Percentiles rank a stretch among this genome's conserved stretches.
phyloP scores from a whole-genome alignment of 331 rosid genomes.

The Malus hybrid region DNA sequence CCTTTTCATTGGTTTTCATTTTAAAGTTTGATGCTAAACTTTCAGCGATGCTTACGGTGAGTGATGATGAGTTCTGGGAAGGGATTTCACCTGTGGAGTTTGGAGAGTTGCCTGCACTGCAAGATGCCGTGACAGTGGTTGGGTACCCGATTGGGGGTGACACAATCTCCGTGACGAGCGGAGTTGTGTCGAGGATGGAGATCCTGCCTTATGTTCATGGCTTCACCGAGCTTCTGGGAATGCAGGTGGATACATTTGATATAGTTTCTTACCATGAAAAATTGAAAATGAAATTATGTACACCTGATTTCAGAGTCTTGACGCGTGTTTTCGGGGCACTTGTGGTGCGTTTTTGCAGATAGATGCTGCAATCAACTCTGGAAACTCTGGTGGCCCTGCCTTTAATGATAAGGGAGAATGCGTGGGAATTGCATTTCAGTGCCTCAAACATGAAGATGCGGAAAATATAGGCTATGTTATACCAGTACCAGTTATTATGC shows the following conservation, averaged over 20 bases:
- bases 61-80: constrained; percentile 74
- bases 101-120: constrained; percentile 65
- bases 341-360: constrained; percentile 34
- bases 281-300: neutral
- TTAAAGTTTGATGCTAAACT: constrained; percentile 9
- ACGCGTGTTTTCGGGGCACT: constrained; percentile 1
- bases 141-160: constrained; percentile 87
- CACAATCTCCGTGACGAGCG: constrained; percentile 79
- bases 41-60: constrained; percentile 72
- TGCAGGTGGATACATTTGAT: constrained; percentile 37
- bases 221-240: constrained; percentile 75
- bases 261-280: neutral
- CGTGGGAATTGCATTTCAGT: constrained; percentile 82
- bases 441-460: constrained; percentile 62
- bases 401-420: constrained; percentile 65
- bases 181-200: constrained; percentile 77
- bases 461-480: constrained; percentile 31
- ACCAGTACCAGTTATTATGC: constrained; percentile 70
- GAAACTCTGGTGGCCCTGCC: constrained; percentile 89
- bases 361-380: constrained; percentile 84
- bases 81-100: constrained; percentile 78
- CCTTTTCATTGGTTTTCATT: neutral
- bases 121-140: constrained; percentile 73
- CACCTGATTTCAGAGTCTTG: neutral
- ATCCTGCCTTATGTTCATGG: constrained; percentile 78